Base-by-base conservation (phyloP, 2,329 filamentous ascomycete genomes). In the Cylindrodendrum hubeiense region DNA sequence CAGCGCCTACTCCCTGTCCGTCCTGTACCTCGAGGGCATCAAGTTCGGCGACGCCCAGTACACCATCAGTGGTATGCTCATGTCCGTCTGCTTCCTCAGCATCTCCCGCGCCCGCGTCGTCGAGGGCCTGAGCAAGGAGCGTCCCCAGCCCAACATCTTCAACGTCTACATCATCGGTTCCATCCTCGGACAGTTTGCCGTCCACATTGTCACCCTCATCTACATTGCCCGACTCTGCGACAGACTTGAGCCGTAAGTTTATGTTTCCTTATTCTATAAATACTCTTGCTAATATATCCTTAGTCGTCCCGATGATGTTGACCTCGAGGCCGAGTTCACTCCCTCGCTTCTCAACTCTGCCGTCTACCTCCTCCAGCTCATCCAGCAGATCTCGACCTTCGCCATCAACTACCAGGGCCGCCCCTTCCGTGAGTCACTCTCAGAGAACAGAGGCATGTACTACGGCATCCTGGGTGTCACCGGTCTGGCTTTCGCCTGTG, bases 341-440 rank as follows among this genome's bases (percentile, higher is more conserved):
- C 96, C 96, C 2, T 97, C 94, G 6, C 89, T 99, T 9, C 91
- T 99, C 78, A 99, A 99, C 86, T 96, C 92, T 51, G 96, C 96
- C 60, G 93, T 99, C 73, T 99, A 98, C 80, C 92, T 99, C 26
- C 89, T 99, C 43, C 96, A 98, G 77, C 90, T 99, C 55, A 98
- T 99, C 80, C 96, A 99, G 81, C 96, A 99, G 81, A 97, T 99
- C 77, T 98, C 95, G 24, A 99, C 96, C 3, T 99, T 99, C 76
- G 95, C 96, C 66, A 97, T 99, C 85, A 99, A 99, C 85, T 99
- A 99, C 85, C 96, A 99, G 81, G 96, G 96, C 64, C 92, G 96
- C 10, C 96, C 96, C 13, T 99, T 99, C 91, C 93, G 96, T 65
- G 96, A 99, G 82, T 93, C 92, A 22, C 94, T 99, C 71, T 91